Percentiles rank a stretch among this genome's conserved stretches.
phyloP scores from a whole-genome alignment of 805 yeast species.

The Teunomyces stri region DNA sequence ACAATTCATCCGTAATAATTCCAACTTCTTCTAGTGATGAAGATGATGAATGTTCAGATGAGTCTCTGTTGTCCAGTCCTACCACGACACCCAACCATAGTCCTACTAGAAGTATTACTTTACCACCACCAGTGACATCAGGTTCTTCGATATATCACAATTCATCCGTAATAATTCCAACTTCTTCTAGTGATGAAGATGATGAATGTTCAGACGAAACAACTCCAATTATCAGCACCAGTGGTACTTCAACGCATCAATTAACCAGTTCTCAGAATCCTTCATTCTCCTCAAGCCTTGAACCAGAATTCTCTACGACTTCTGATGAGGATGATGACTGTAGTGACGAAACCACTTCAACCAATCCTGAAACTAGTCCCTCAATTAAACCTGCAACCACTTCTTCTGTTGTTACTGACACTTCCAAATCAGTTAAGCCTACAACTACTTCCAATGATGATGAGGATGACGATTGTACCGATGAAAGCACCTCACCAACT shows the following conservation, averaged over 20 bases:
- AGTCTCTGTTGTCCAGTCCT: background rate
- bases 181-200: slow-evolving; percentile 6
- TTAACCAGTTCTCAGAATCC: background rate
- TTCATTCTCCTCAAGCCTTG: background rate
- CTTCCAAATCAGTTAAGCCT: background rate
- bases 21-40: slow-evolving; percentile 7
- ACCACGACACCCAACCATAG: background rate
- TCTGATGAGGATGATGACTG: slow-evolving; percentile 13
- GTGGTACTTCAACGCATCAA: slow-evolving; percentile 1
- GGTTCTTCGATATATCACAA: background rate
- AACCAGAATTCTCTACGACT: background rate
- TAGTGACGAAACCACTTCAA: background rate
- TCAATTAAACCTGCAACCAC: background rate
- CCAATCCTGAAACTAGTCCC: background rate
- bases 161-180: slow-evolving; percentile 1
- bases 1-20: background rate
- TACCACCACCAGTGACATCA: background rate
- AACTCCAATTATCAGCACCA: slow-evolving; percentile 1
- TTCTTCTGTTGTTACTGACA: background rate
- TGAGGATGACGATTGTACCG: slow-evolving; percentile 12
- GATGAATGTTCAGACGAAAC: slow-evolving; percentile 6
- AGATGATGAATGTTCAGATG: slow-evolving; percentile 6
- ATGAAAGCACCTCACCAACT: background rate
- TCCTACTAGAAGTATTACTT: background rate
- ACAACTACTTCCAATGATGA: slow-evolving; percentile 3